Evolutionary conservation across 139 green algal genomes (phyloP).

Genomic region (Spirogloea muscicola): DNA sequence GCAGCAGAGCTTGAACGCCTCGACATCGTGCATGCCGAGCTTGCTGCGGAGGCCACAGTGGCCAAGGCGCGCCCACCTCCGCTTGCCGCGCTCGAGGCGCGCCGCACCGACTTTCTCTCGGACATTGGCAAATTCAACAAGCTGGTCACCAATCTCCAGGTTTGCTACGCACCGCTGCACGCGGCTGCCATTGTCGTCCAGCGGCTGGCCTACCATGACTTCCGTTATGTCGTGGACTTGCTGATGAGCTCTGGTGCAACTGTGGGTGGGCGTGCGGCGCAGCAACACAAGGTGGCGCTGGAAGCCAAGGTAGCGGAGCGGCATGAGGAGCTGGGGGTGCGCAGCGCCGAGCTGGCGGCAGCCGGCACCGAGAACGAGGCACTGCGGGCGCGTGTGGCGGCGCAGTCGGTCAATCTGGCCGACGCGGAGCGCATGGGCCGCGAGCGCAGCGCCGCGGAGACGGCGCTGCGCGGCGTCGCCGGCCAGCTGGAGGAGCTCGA

Average conservation of each 20-base stretch:
- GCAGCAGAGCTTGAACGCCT: conserved; percentile 55
- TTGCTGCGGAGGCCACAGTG: conserved; percentile 2
- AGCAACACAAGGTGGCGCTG: conserved; percentile 2
- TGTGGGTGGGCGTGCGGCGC: neutral
- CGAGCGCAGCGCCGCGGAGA: conserved; percentile 65
- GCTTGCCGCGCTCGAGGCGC: neutral
- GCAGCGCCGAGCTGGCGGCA: conserved; percentile 40
- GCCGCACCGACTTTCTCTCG: neutral
- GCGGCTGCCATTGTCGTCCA: no score
- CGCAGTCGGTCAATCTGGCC: conserved; percentile 37
- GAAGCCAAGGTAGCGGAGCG: conserved; percentile 44
- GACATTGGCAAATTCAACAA: neutral
- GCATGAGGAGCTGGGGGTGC: conserved; percentile 59
- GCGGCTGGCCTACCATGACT: neutral
- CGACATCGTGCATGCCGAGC: conserved; percentile 6
- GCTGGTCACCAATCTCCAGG: neutral
- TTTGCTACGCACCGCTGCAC: neutral
- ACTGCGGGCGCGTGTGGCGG: conserved; percentile 7
- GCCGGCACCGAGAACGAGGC: neutral
- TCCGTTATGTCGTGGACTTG: neutral
- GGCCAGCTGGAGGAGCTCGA: conserved; percentile 66
- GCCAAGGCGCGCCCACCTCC: neutral
- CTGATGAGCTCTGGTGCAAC: neutral
- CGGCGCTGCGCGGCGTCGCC: conserved; percentile 55
- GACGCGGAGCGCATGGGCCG: conserved; percentile 49